Base-by-base conservation (phyloP, 345 rosid genomes). In the Eucalyptus pumila region DNA sequence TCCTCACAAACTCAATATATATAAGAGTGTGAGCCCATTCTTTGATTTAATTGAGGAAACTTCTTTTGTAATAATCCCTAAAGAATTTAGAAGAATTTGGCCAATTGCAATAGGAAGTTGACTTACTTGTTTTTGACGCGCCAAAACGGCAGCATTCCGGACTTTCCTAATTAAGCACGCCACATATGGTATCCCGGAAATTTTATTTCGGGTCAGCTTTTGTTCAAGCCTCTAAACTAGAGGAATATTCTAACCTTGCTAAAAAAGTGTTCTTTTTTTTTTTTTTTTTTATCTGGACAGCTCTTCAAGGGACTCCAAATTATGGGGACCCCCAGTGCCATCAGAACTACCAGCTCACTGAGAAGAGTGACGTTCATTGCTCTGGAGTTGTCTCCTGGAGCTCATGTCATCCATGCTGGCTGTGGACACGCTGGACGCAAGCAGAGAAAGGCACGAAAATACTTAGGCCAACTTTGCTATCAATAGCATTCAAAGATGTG, bases 131-230 rank as follows among this genome's bases (percentile, higher is more conserved):
- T 24, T 56, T 56, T 0, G 6, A 24, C 62, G 6, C 13, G 0
- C 62, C 62, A 56, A 56, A 24, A 56, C 1, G 30, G 30, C 62
- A 56, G 0, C 0, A 56, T 0, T 56, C 30, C 2, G 62, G 30
- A 56, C 62, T 15, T 15, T 67, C 80, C 40, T 65, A 4, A 65
- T n/a, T n/a, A 0, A 65, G 76, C 37, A 65, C 76, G 0, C 6
- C 37, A 2, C 40, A 65, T 65, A n/a, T 65, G 40, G 76, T 14
- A n/a, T 32, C 76, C 37, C 11, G 8, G 37, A 65, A 65, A 32
- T n/a, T 65, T 7, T 65, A 65, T 65, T 16, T 32, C 40, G 23
- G 37, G 40, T 0, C 21, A 16, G 37, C 0, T 15, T 32, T 15
- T 16, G 80, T 67, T 15, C 80, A 15, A 15, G 6, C 0, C 40